Evolutionary conservation across 768 basidiomycete species (phyloP).

Genomic region (Tephrocybe sp.): DNA sequence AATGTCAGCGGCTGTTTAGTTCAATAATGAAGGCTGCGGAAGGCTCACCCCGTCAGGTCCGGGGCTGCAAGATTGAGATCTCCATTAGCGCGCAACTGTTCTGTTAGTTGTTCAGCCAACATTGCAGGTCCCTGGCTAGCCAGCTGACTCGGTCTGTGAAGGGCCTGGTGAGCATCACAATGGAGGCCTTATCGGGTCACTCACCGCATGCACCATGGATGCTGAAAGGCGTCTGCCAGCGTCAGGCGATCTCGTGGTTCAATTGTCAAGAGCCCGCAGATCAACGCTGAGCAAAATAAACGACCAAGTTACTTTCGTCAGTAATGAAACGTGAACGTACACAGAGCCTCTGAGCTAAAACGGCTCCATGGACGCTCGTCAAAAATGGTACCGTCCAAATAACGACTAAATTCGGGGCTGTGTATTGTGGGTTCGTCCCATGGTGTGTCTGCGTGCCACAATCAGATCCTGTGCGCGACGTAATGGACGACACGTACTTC

Average conservation of each 20-base stretch:
- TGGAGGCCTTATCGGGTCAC: background rate
- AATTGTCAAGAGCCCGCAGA: constrained; percentile 73
- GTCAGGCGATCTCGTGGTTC: constrained; percentile 69
- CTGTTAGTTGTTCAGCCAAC: constrained; percentile 71
- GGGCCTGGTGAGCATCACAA: background rate
- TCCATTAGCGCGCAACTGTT: constrained; percentile 65
- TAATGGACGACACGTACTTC: constrained; percentile 60
- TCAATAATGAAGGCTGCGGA: background rate
- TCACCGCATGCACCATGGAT: constrained; percentile 79
- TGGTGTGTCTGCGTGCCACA: constrained; percentile 71
- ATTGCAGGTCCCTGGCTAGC: constrained; percentile 46
- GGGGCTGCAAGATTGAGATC: constrained; percentile 76
- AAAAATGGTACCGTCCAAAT: constrained; percentile 72
- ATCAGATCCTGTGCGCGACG: background rate
- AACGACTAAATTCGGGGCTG: constrained; percentile 82
- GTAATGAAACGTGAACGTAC: constrained; percentile 40
- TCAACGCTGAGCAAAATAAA: constrained; percentile 52
- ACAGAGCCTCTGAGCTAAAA: constrained; percentile 55
- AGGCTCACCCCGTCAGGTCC: constrained; percentile 27
- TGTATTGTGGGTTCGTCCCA: constrained; percentile 90
- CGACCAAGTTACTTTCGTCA: background rate
- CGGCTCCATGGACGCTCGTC: constrained; percentile 78
- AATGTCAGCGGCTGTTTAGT: background rate
- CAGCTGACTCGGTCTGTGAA: constrained; percentile 66
- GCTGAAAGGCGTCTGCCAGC: constrained; percentile 44